Conservation (phyloP, 2,329 filamentous ascomycete species). For the Colletotrichum chrysophilum region DNA sequence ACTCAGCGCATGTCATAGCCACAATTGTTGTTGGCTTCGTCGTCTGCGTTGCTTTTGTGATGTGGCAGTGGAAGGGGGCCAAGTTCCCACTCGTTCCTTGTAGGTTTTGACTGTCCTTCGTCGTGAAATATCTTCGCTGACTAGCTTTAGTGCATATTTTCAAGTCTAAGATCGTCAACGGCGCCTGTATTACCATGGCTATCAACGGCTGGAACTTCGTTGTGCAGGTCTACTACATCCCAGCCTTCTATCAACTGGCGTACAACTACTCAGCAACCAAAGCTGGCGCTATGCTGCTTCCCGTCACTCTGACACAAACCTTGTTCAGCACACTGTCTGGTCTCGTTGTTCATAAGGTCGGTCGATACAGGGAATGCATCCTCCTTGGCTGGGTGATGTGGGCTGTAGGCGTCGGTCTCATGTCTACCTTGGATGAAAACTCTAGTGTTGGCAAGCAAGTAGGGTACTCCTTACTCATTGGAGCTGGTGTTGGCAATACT, state of each 20-base stretch:
- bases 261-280: conserved; percentile 48
- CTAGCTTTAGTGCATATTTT: conserved; percentile 53
- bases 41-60: conserved; percentile 42
- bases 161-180: conserved; percentile 56
- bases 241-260: conserved; percentile 50
- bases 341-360: conserved; percentile 56
- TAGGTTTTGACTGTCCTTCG: conserved; percentile 28
- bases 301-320: conserved; percentile 48
- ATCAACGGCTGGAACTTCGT: conserved; percentile 66
- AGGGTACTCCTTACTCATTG: conserved; percentile 57
- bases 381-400: conserved; percentile 57
- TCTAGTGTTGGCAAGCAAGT: conserved; percentile 58
- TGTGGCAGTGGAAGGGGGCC: conserved; percentile 59
- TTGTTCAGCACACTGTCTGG: conserved; percentile 55
- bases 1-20: conserved; percentile 57
- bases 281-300: conserved; percentile 46
- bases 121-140: conserved; percentile 24
- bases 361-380: conserved; percentile 59
- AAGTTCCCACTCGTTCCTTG: conserved; percentile 51
- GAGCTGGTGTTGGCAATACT: conserved; percentile 56
- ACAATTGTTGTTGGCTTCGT: conserved; percentile 55
- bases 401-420: conserved; percentile 56
- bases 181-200: conserved; percentile 60
- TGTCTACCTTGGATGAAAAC: conserved; percentile 54
- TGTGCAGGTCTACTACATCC: conserved; percentile 57